Evolutionary conservation across 257 asterid species (phyloP), one percentile per base, ranked within the genome.

Genomic region (Mentha longifolia): DNA sequence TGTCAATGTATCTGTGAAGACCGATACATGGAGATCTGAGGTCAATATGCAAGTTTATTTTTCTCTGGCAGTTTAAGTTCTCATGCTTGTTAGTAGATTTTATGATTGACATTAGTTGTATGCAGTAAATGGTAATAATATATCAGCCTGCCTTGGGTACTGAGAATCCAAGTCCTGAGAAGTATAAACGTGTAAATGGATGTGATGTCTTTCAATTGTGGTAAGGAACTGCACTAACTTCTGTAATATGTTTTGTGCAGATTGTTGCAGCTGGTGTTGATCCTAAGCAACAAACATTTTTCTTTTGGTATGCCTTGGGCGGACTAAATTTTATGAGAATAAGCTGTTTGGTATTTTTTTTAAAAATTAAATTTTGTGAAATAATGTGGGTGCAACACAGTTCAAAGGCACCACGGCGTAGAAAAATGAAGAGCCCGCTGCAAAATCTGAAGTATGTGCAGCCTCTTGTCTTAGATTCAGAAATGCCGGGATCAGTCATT

Each of bases 21-120:
- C 92, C 68, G 96, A 89, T 78, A 77, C 79, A 47, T 85, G 95
- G 98, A 85, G 92, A 82, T 81, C 90, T 83, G 98, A 95, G 98
- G 99, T 95, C 68, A 84, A 87, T 28, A 55, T 54, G 57, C 61
- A 67, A 62, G 59, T 62, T 39, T 31, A 11, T 71, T 43, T 22
- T 50, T 74, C 68, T 46, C 57, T 57, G 65, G 59, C 14, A 19
- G 43, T 77, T 30, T 72, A 20, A 58, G 76, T 49, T 62, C 8
- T 67, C 37, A 62, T 71, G 56, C 73, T 70, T 66, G 19, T 63
- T 79, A 42, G 56, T 52, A 45, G 37, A 28, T 57, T 67, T 12
- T 41, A 61, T 31, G 37, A 19, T 77, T 37, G 54, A 6, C 33
- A 57, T 45, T 43, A 30, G 31, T 51, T 25, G 54, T 49, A 12